Conservation (phyloP, 768 basidiomycete genomes). For the Russula sp. region DNA sequence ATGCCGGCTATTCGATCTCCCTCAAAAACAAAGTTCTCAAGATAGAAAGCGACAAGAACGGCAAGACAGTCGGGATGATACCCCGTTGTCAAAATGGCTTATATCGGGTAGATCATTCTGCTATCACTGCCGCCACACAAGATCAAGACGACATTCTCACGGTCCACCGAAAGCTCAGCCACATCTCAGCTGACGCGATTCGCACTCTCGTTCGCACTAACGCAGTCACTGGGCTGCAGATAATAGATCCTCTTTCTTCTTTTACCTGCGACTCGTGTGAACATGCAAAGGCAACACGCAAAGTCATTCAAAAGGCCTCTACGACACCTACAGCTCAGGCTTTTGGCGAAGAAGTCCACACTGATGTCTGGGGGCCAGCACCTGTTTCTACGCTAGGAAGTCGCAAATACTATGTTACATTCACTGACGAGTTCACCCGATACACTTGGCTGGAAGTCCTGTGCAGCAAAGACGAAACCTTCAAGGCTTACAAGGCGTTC, state of each 20-base stretch:
- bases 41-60: too few relatives aligned
- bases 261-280: conserved; percentile 37
- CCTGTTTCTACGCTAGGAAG: neutral
- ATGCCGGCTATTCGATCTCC: too few relatives aligned
- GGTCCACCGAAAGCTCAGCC: too few relatives aligned
- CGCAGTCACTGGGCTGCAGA: neutral
- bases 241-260: neutral
- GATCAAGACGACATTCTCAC: too few relatives aligned
- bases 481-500: conserved; percentile 1
- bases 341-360: neutral
- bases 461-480: neutral
- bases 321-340: neutral
- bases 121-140: too few relatives aligned
- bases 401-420: neutral
- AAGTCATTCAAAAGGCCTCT: neutral
- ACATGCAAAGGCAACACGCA: conserved; percentile 24
- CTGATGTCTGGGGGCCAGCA: neutral
- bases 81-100: too few relatives aligned
- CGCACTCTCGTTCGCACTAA: too few relatives aligned
- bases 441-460: neutral
- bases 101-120: too few relatives aligned
- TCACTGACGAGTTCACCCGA: conserved; percentile 9
- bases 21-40: too few relatives aligned
- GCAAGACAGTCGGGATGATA: too few relatives aligned
- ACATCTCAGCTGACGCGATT: too few relatives aligned